Conservation (phyloP, 1,139 yeast species). For the Candida buenavistaensis region DNA sequence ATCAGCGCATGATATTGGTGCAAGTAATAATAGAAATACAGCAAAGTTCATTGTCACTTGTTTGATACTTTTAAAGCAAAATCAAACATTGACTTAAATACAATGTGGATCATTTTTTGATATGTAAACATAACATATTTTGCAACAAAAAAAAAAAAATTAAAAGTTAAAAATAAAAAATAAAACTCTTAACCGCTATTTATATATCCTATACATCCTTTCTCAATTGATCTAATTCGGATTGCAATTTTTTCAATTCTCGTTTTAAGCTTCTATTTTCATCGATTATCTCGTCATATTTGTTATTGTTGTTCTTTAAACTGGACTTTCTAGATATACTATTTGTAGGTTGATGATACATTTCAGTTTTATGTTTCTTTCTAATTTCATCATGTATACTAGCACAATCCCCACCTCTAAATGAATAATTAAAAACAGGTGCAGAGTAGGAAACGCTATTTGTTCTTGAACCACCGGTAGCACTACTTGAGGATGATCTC, state of each 20-base stretch:
- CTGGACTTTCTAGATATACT: slow-evolving; percentile 9
- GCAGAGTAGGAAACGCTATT: slow-evolving; percentile 6
- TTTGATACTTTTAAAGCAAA: too few species aligned
- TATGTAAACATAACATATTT: too few species aligned
- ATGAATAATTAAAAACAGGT: slow-evolving; percentile 6
- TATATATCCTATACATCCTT: too few species aligned
- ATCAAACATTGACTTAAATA: too few species aligned
- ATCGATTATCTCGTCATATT: slow-evolving; percentile 14
- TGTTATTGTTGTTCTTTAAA: slow-evolving; percentile 6
- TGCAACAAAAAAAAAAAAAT: too few species aligned
- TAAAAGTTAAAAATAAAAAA: too few species aligned
- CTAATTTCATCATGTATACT: slow-evolving; percentile 7
- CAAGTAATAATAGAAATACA: not conserved
- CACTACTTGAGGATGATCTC: not conserved
- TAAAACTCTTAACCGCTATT: too few species aligned
- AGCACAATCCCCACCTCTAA: slow-evolving; percentile 3
- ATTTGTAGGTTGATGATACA: not conserved
- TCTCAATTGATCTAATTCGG: slow-evolving; percentile 9
- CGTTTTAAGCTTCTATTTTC: slow-evolving; percentile 15
- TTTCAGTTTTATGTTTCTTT: slow-evolving; percentile 10
- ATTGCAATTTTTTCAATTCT: slow-evolving; percentile 12
- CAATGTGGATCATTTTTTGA: too few species aligned
- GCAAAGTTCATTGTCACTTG: too few species aligned
- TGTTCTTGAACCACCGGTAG: slow-evolving; percentile 5
- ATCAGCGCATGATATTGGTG: not conserved